A percentile compares a stretch with the other conserved stretches of the same genome.
phyloP scores from a whole-genome alignment of 768 basidiomycete species.

The Lactarius akahatsu region DNA sequence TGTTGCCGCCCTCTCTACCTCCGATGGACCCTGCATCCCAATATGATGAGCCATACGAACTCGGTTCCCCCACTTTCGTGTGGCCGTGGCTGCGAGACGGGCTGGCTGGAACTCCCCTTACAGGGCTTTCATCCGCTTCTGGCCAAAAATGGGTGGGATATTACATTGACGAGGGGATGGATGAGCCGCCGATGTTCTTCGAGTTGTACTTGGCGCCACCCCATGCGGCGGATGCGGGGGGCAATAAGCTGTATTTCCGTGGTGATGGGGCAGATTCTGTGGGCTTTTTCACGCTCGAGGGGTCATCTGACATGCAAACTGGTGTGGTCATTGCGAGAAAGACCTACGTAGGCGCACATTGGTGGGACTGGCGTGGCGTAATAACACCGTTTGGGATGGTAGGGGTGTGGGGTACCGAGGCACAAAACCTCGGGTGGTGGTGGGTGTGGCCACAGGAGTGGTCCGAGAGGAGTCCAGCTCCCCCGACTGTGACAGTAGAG shows the following conservation, averaged over 20 bases:
- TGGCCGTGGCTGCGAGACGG: slow-evolving; percentile 16
- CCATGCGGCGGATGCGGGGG: not conserved
- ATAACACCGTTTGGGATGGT: slow-evolving; percentile 22
- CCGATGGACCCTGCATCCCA: not conserved
- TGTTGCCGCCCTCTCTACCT: not conserved
- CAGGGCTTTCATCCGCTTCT: not conserved
- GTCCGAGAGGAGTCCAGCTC: not conserved
- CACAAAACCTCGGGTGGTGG: not conserved
- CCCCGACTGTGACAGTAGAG: not conserved
- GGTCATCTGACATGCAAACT: not conserved
- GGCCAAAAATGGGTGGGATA: slow-evolving; percentile 10
- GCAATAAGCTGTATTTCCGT: not conserved
- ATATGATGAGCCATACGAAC: not conserved
- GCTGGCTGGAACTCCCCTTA: slow-evolving; percentile 14
- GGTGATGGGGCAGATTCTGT: slow-evolving; percentile 1
- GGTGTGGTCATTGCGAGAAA: not conserved
- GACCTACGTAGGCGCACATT: not conserved
- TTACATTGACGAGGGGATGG: not conserved
- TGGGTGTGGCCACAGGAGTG: slow-evolving; percentile 24
- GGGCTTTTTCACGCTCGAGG: slow-evolving; percentile 2
- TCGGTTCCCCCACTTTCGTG: not conserved
- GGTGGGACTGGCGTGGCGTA: not conserved
- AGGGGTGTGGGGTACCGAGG: not conserved
- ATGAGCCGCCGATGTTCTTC: slow-evolving; percentile 9
- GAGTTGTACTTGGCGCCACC: not conserved